Evolutionary conservation across 1,139 yeast species (phyloP).

Genomic region (Yamadazyma conglobata): DNA sequence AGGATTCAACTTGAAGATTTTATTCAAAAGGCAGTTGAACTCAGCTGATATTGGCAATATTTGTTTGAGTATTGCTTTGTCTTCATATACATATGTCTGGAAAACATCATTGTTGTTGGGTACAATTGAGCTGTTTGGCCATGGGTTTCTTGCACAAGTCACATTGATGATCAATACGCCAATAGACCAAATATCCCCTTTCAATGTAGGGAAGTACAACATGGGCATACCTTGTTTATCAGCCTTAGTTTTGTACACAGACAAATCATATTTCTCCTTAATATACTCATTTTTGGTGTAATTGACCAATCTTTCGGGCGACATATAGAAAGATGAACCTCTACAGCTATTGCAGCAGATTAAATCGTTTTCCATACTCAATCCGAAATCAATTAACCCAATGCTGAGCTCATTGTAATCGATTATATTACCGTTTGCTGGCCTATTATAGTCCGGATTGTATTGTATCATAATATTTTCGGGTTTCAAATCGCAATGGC

Average conservation of each 20-base stretch:
- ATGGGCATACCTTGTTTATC: conserved; percentile 10
- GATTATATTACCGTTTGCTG: conserved; percentile 17
- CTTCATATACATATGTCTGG: conserved; percentile 36
- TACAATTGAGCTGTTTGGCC: conserved; percentile 73
- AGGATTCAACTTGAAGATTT: conserved; percentile 62
- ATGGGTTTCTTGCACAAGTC: conserved; percentile 83
- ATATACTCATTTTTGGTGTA: conserved; percentile 32
- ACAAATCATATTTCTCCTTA: conserved; percentile 28
- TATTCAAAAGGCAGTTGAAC: conserved; percentile 51
- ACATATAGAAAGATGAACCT: conserved; percentile 89
- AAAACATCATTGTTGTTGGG: conserved; percentile 60
- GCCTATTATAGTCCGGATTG: conserved; percentile 26
- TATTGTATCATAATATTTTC: conserved; percentile 69
- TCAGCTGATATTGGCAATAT: conserved; percentile 68
- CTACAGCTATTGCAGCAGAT: conserved; percentile 75
- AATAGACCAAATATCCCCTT: conserved; percentile 87
- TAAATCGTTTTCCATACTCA: conserved; percentile 59
- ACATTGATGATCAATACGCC: conserved; percentile 79
- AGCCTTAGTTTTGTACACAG: conserved; percentile 17
- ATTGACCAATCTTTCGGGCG: conserved; percentile 76
- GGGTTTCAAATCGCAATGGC: conserved; percentile 90
- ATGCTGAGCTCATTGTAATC: conserved; percentile 57
- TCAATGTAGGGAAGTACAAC: conserved; percentile 56
- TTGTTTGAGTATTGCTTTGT: conserved; percentile 26
- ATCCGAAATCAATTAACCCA: conserved; percentile 80